These are phyloP conservation scores for Periconia macrospinosa DNA, from an alignment of 2,329 filamentous ascomycete species.

Conservation along the genomic window DNA sequence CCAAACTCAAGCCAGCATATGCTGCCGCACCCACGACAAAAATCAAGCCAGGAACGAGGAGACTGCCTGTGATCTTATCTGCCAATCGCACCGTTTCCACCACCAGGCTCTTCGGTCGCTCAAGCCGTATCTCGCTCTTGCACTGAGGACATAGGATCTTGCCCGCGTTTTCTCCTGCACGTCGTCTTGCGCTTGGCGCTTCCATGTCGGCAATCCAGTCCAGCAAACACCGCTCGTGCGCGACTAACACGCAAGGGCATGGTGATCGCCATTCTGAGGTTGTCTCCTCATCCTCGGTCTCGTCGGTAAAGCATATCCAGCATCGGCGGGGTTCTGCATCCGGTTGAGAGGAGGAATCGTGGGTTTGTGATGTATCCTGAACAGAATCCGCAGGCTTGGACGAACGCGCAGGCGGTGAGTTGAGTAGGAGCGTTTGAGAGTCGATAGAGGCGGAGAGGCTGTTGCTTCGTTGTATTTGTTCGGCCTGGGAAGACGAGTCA, in stretches of 20 bases:
- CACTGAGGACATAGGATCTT: constrained; percentile 86
- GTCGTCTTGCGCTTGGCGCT: constrained; percentile 56
- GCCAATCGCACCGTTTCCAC: constrained; percentile 67
- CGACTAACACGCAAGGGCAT: constrained; percentile 86
- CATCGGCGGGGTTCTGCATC: constrained; percentile 55
- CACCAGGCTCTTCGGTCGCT: constrained; percentile 72
- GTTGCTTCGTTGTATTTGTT: constrained; percentile 31
- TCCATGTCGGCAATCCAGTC: constrained; percentile 94
- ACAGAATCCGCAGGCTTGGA: constrained; percentile 13
- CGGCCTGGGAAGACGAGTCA: constrained; percentile 16
- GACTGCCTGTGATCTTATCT: constrained; percentile 58
- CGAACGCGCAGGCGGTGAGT: constrained; percentile 27
- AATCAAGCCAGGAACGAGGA: constrained; percentile 68
- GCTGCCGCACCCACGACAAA: constrained; percentile 52
- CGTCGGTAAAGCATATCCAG: constrained; percentile 71
- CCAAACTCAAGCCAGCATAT: constrained; percentile 52
- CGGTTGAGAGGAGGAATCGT: constrained; percentile 10
- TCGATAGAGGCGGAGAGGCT: constrained; percentile 48
- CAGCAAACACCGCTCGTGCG: constrained; percentile 86
- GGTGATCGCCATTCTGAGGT: constrained; percentile 78
- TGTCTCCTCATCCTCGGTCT: constrained; percentile 64
- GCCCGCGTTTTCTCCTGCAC: constrained; percentile 51
- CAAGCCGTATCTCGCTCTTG: constrained; percentile 76
- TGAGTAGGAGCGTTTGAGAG: constrained; percentile 51
- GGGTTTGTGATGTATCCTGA: constrained; percentile 16